Percentiles rank a stretch among this genome's conserved stretches.
phyloP scores from a whole-genome alignment of 140 eudicot genomes.

The Flaveria floridana region DNA sequence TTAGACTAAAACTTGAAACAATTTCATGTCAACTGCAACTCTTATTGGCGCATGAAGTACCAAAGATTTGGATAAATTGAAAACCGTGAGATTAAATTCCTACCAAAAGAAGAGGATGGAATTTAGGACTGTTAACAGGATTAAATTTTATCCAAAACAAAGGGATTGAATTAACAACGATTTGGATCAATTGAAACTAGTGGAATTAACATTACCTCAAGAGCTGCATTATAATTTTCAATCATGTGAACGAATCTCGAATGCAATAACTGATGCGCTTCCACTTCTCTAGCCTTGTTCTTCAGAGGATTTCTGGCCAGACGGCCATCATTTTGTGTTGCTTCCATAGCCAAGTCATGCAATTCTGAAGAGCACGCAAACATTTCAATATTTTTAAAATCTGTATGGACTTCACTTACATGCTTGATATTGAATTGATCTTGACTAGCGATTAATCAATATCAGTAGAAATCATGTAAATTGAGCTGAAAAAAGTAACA shows the following conservation, averaged over 20 bases:
- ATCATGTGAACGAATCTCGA: slow-evolving; percentile 40
- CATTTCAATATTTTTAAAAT: neutral
- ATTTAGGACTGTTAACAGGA: neutral
- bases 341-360: slow-evolving; percentile 57
- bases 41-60: neutral
- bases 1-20: neutral
- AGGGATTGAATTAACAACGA: neutral
- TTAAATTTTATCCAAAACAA: neutral
- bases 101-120: slow-evolving; percentile 2
- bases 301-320: slow-evolving; percentile 68
- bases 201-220: slow-evolving; percentile 41
- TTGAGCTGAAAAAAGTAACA: neutral
- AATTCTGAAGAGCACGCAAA: slow-evolving; percentile 49
- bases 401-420: neutral
- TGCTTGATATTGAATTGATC: neutral
- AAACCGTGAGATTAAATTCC: neutral
- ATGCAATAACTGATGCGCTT: slow-evolving; percentile 64
- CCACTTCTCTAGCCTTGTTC: slow-evolving; percentile 53
- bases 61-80: neutral
- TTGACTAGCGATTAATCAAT: neutral
- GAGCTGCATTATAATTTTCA: slow-evolving; percentile 36
- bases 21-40: slow-evolving; percentile 1
- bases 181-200: too few relatives aligned
- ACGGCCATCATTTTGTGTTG: slow-evolving; percentile 64
- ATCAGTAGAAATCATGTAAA: neutral